Conservation (phyloP, 345 rosid species). For the Psidium friedrichsthalianum region DNA sequence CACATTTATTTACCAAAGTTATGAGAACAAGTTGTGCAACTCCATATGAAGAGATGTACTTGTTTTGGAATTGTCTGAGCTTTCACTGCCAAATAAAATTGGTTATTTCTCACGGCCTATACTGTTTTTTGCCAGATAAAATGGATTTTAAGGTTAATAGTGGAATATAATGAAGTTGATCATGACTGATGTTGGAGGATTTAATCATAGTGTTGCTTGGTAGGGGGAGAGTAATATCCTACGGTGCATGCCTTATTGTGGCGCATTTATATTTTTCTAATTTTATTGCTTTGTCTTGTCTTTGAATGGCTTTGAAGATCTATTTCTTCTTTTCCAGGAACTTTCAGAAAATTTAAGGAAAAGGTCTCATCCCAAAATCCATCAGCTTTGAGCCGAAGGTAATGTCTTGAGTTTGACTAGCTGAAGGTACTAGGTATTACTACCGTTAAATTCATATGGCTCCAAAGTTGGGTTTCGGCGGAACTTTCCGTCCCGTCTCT, state of each 20-base stretch:
- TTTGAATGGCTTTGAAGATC: background rate
- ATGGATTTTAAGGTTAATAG: background rate
- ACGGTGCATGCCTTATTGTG: background rate
- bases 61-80: background rate
- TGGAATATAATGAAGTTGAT: background rate
- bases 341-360: slow-evolving; percentile 74
- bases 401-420: background rate
- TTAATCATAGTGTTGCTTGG: background rate
- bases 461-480: background rate
- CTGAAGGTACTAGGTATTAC: background rate
- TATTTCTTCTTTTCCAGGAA: slow-evolving; percentile 23
- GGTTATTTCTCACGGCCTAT: background rate
- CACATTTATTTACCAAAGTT: background rate
- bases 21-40: background rate
- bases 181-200: background rate
- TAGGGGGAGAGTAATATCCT: background rate
- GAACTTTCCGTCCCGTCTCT: background rate
- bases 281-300: background rate
- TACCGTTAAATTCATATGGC: background rate
- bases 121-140: background rate
- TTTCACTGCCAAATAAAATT: background rate
- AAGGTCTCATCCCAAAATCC: slow-evolving; percentile 49
- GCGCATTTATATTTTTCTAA: background rate
- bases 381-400: slow-evolving; percentile 54
- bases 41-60: background rate